Conservation (phyloP, 2,329 filamentous ascomycete species). For the Botrytis squamosa region DNA sequence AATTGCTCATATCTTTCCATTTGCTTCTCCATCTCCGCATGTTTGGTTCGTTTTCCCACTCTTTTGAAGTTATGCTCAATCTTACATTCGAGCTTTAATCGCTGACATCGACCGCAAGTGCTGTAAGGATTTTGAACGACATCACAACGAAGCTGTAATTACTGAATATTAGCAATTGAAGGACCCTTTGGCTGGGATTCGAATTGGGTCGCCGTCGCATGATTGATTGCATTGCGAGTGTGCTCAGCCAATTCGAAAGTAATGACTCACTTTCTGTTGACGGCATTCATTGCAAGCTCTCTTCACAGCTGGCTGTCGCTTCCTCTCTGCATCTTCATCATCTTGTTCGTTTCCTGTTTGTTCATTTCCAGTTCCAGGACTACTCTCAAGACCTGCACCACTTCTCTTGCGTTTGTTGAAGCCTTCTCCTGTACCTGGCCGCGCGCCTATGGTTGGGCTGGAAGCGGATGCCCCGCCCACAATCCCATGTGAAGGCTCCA, state of each 20-base stretch:
- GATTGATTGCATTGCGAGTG: constrained; percentile 2
- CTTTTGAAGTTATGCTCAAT: constrained; percentile 88
- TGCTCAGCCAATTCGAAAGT: not conserved
- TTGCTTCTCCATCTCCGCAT: constrained; percentile 84
- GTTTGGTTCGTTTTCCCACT: constrained; percentile 76
- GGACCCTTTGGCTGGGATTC: not conserved
- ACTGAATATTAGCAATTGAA: constrained; percentile 20
- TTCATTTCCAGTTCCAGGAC: constrained; percentile 55
- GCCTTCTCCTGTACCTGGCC: constrained; percentile 34
- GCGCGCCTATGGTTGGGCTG: constrained; percentile 34
- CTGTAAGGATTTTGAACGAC: constrained; percentile 78
- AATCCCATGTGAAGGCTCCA: constrained; percentile 33
- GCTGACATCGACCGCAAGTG: constrained; percentile 73
- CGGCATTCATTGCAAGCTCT: constrained; percentile 82
- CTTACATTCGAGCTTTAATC: constrained; percentile 78
- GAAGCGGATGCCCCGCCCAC: constrained; percentile 31
- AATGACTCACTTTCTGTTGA: constrained; percentile 72
- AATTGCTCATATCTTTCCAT: constrained; percentile 67
- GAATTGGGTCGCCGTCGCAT: not conserved
- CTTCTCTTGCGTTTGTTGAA: constrained; percentile 59
- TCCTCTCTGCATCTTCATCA: constrained; percentile 57
- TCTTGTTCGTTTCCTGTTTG: constrained; percentile 56
- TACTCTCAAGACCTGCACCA: constrained; percentile 54
- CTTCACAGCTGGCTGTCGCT: constrained; percentile 68
- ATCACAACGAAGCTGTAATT: constrained; percentile 72